These are phyloP conservation scores for Ogataea thermomethanolica DNA, from an alignment of 805 yeast species.

Conservation along the genomic window DNA sequence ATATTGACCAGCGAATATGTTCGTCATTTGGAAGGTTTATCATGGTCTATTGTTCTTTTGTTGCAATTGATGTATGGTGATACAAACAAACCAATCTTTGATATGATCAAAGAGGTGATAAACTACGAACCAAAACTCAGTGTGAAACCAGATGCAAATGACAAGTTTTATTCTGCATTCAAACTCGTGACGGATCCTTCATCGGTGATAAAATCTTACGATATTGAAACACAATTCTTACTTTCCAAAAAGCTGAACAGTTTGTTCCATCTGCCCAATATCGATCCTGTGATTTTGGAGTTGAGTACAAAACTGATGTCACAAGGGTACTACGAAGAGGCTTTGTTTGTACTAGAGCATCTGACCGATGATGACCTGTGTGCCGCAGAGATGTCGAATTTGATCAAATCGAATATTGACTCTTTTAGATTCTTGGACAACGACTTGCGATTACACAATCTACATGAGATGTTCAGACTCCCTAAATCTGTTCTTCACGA, in stretches of 20 bases:
- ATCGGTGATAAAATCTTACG: conserved; percentile 13
- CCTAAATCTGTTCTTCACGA: conserved; percentile 49
- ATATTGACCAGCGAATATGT: conserved; percentile 29
- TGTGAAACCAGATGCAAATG: conserved; percentile 9
- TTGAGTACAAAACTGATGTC: conserved; percentile 52
- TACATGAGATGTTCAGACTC: conserved; percentile 41
- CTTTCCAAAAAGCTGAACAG: conserved; percentile 26
- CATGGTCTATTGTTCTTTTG: conserved; percentile 66
- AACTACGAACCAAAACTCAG: conserved; percentile 7
- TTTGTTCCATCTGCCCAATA: conserved; percentile 13
- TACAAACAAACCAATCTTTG: conserved; percentile 34
- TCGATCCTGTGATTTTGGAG: conserved; percentile 22
- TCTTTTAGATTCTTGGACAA: conserved; percentile 28
- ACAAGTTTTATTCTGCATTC: conserved; percentile 16
- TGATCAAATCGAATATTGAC: conserved; percentile 35
- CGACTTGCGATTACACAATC: conserved; percentile 31
- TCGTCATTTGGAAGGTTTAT: conserved; percentile 42
- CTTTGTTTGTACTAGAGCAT: conserved; percentile 62
- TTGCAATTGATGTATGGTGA: conserved; percentile 63
- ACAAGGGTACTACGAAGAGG: conserved; percentile 50
- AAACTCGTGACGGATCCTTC: conserved; percentile 14
- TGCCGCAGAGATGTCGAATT: conserved; percentile 36
- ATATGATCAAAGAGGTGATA: conserved; percentile 30
- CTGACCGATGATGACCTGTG: conserved; percentile 46
- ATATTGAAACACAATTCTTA: conserved; percentile 24